A percentile compares a stretch with the other conserved stretches of the same genome.
Evolutionary conservation across 768 basidiomycete genomes (phyloP).

Genomic region (Suillus paluster): DNA sequence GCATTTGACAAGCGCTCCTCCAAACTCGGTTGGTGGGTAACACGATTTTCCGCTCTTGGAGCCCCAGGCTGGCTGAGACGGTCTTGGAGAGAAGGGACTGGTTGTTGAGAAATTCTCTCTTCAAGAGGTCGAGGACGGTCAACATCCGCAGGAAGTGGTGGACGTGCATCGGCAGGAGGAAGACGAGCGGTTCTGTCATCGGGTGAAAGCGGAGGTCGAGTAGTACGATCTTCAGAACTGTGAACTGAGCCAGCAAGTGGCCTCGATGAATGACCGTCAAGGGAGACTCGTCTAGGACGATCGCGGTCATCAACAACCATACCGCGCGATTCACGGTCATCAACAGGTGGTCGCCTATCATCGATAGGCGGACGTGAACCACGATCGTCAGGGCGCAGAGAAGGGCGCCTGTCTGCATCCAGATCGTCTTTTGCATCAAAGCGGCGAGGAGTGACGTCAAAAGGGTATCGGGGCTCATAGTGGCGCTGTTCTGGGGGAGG

Average conservation of each 20-base stretch:
- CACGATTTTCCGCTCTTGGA: conserved; percentile 22
- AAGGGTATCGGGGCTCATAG: conserved; percentile 49
- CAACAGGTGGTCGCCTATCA: conserved; percentile 33
- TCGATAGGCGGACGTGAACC: conserved; percentile 32
- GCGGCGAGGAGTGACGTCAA: conserved; percentile 38
- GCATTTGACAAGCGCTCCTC: conserved; percentile 47
- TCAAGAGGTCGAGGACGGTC: conserved; percentile 39
- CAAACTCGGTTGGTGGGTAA: conserved; percentile 37
- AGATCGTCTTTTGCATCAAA: conserved; percentile 35
- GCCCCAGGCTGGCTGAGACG: conserved; percentile 39
- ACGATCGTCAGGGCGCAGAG: conserved; percentile 31
- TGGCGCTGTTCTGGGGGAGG: conserved; percentile 53
- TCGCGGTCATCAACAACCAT: conserved; percentile 25
- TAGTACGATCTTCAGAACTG: conserved; percentile 28
- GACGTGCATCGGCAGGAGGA: conserved; percentile 25
- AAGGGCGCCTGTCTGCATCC: conserved; percentile 30
- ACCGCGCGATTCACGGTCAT: conserved; percentile 31
- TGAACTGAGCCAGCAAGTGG: conserved; percentile 27
- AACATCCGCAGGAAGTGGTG: conserved; percentile 21
- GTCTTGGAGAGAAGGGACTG: conserved; percentile 42
- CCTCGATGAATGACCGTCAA: conserved; percentile 39
- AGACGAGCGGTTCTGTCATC: conserved; percentile 21
- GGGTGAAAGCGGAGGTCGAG: conserved; percentile 14
- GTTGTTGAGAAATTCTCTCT: conserved; percentile 42
- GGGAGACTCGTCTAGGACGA: conserved; percentile 17